These are phyloP conservation scores for Phytomonas sp. DNA, from an alignment of 208 protist genomes.

Conservation along the genomic window DNA sequence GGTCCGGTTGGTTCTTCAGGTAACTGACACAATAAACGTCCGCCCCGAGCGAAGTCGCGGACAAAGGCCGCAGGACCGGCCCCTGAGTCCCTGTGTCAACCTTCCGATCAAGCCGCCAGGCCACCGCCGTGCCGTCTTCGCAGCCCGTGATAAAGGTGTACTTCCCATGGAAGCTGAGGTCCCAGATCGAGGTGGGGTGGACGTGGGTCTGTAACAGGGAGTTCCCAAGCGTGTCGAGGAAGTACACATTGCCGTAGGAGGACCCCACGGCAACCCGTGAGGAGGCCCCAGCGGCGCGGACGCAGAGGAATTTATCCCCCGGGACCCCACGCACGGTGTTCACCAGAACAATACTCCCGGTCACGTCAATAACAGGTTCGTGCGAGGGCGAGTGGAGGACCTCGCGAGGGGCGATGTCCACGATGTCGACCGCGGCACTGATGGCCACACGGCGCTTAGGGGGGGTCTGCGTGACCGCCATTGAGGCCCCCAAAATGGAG, in stretches of 20 bases:
- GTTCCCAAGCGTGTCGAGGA: constrained; percentile 66
- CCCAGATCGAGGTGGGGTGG: constrained; percentile 74
- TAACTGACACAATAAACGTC: constrained; percentile 74
- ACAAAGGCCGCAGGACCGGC: constrained; percentile 35
- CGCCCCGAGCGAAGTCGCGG: constrained; percentile 45
- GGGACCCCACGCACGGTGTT: constrained; percentile 51
- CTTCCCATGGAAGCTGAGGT: constrained; percentile 61
- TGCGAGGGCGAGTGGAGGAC: constrained; percentile 19
- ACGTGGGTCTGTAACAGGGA: constrained; percentile 75
- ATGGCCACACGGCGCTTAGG: constrained; percentile 63
- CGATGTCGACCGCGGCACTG: constrained; percentile 67
- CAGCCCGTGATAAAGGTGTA: constrained; percentile 66
- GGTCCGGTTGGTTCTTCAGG: constrained; percentile 27
- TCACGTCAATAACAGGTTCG: constrained; percentile 33
- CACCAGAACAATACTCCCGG: constrained; percentile 54
- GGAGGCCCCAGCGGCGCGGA: constrained; percentile 38
- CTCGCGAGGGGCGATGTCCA: constrained; percentile 72
- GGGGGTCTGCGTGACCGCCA: constrained; percentile 5
- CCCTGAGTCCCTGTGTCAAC: constrained; percentile 15
- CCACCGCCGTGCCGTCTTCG: constrained; percentile 56
- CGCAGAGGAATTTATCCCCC: constrained; percentile 76
- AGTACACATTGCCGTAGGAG: constrained; percentile 76
- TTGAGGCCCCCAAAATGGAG: background rate
- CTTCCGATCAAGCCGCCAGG: constrained; percentile 41
- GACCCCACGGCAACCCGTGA: constrained; percentile 73